phyloP scores from a whole-genome alignment of 2,329 filamentous ascomycete species.

The Trichoderma sp. region DNA sequence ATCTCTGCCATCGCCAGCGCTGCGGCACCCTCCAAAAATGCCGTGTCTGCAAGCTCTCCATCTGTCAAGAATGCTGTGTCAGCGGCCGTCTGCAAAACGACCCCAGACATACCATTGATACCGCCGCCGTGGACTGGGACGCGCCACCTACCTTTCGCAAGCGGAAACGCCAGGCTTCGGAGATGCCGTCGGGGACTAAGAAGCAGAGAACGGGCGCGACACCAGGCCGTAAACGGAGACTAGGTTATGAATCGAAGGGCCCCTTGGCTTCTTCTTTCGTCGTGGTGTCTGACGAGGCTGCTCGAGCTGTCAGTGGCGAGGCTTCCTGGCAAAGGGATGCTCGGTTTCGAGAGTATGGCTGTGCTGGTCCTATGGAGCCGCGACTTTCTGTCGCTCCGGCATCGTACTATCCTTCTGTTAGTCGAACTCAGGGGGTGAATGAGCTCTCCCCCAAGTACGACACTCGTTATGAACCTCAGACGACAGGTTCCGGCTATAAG shows the following conservation, averaged over 20 bases:
- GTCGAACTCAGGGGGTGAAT: not conserved
- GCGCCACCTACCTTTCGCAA: not conserved
- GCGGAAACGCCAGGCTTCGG: not conserved
- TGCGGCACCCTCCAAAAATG: slow-evolving; percentile 29
- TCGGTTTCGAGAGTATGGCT: not conserved
- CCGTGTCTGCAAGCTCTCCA: slow-evolving; percentile 26
- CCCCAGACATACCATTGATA: slow-evolving; percentile 25
- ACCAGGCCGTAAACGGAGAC: not conserved
- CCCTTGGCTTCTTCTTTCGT: not conserved
- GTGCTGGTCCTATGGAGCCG: not conserved
- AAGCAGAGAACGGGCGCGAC: not conserved
- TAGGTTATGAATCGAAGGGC: not conserved
- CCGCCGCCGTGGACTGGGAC: slow-evolving; percentile 24
- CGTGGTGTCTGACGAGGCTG: not conserved
- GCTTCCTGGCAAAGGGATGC: not conserved
- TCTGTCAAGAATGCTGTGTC: slow-evolving; percentile 27
- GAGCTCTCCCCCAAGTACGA: not conserved
- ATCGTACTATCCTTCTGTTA: not conserved
- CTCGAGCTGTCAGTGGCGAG: not conserved
- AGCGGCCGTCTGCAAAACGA: slow-evolving; percentile 22
- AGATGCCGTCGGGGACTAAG: not conserved
- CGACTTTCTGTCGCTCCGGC: not conserved
- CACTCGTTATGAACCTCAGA: not conserved
- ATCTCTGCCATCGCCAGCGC: slow-evolving; percentile 27
- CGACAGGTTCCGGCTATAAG: not conserved